Conservation (phyloP, 2,329 filamentous ascomycete species). For the Biscogniauxia marginata region DNA sequence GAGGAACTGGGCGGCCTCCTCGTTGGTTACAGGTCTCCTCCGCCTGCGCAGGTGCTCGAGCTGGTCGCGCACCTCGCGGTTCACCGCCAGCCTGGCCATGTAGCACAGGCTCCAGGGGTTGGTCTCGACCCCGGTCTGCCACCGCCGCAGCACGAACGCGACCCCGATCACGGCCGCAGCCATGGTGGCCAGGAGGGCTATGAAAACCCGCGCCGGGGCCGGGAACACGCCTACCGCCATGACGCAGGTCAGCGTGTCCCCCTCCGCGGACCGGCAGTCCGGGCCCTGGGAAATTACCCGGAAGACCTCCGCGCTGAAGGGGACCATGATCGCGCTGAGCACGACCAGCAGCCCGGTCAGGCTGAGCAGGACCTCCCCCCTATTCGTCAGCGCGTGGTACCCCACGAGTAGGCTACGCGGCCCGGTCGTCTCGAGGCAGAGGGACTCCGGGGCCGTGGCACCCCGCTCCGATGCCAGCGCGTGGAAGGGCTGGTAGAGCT, state of each 20-base stretch:
- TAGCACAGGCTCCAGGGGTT: conserved; percentile 42
- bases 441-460: conserved; percentile 39
- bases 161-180: conserved; percentile 30
- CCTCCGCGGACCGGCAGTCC: conserved; percentile 23
- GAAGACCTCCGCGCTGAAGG: conserved; percentile 41
- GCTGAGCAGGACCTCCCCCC: conserved; percentile 30
- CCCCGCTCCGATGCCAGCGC: conserved; percentile 38
- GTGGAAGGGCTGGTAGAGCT: conserved; percentile 43
- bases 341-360: conserved; percentile 37
- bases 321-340: conserved; percentile 36
- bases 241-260: conserved; percentile 28
- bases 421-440: conserved; percentile 42
- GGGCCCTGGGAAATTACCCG: conserved; percentile 37
- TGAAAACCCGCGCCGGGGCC: conserved; percentile 30
- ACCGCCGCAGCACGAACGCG: conserved; percentile 29
- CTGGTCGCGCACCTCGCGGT: conserved; percentile 27
- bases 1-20: conserved; percentile 25
- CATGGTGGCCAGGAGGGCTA: conserved; percentile 34
- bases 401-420: conserved; percentile 36
- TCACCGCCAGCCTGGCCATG: conserved; percentile 35
- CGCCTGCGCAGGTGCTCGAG: background rate
- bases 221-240: conserved; percentile 36
- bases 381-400: conserved; percentile 32
- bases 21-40: conserved; percentile 15
- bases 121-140: conserved; percentile 38